Evolutionary conservation across 768 basidiomycete species (phyloP).

Genomic region (Hydnomerulius pinastri): DNA sequence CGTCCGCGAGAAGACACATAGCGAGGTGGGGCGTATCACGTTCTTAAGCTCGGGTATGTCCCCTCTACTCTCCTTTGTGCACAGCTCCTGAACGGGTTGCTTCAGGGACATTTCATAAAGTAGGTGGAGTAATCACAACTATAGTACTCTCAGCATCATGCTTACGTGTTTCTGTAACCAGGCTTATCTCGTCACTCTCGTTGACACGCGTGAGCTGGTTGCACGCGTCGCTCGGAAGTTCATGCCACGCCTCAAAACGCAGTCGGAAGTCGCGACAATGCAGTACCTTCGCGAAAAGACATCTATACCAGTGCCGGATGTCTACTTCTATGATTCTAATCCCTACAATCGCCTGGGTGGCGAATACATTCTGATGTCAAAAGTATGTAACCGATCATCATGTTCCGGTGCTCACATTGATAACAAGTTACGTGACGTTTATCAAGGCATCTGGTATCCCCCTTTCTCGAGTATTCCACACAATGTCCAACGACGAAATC

Average conservation of each 20-base stretch:
- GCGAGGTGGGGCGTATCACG: slow-evolving; percentile 66
- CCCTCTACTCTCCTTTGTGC: slow-evolving; percentile 12
- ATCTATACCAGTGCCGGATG: slow-evolving; percentile 68
- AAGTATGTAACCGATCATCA: slow-evolving; percentile 46
- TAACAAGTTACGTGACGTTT: slow-evolving; percentile 1
- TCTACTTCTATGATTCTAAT: slow-evolving; percentile 80
- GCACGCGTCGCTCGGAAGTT: slow-evolving; percentile 82
- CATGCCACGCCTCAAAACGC: slow-evolving; percentile 85
- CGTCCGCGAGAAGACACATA: slow-evolving; percentile 66
- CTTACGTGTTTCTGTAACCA: slow-evolving; percentile 29
- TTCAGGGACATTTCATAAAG: slow-evolving; percentile 86
- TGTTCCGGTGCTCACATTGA: slow-evolving; percentile 1
- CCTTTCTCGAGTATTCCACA: slow-evolving; percentile 69
- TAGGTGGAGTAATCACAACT: slow-evolving; percentile 23
- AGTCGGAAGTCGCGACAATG: slow-evolving; percentile 86
- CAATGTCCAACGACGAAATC: slow-evolving; percentile 65
- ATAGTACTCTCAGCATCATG: neutral
- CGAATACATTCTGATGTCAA: slow-evolving; percentile 87
- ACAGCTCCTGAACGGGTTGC: slow-evolving; percentile 6
- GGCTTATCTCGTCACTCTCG: slow-evolving; percentile 78
- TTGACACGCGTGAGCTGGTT: slow-evolving; percentile 61
- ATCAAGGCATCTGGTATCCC: slow-evolving; percentile 72
- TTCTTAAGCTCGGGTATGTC: slow-evolving; percentile 75
- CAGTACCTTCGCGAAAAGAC: slow-evolving; percentile 75
- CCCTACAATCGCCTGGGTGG: slow-evolving; percentile 84